Base-by-base conservation (phyloP, 2,329 filamentous ascomycete species). In the Fusarium sp. region DNA sequence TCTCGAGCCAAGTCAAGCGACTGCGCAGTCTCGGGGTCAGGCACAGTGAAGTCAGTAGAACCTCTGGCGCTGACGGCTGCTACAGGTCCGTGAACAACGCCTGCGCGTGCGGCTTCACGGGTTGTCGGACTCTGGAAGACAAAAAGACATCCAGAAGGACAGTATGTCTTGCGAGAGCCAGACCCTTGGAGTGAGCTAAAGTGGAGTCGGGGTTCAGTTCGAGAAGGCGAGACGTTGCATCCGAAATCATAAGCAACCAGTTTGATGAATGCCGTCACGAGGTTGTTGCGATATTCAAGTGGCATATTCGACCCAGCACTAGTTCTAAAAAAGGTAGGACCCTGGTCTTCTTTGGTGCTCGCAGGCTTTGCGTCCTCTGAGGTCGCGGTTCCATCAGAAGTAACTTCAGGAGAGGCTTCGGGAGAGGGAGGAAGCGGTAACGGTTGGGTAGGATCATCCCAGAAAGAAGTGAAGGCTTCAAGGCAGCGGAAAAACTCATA, bases 401-500 rank as follows among this genome's bases (percentile, higher is more conserved):
- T 60, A n/a, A 52, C 65, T 36, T 76, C 75, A 0, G 73, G 43
- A 11, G 76, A 68, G 8, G 66, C 59, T 60, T 80, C 78, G 6
- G 80, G 78, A 4, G 78, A 78, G 2, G 78, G 76, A 7, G 78
- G 75, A 36, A 79, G 71, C 10, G 74, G 63, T 5, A 69, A 61
- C 7, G 78, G 65, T 31, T 75, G 75, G 8, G 87, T 87, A 0
- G 88, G 86, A 72, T 91, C 89, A 33, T 89, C 86, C 89, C 89
- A 91, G 72, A 84, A 91, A 1, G 81, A 74, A 3, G 87, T 86
- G 73, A 90, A 84, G 26, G 83, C 76, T 71, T 91, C 89, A 20
- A 91, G 81, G 69, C 88, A 86, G 53, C 87, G 87, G 78, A 86
- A 91, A 77, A 91, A 91, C 76, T 91, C 89, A 71, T 90, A 91